These are phyloP conservation scores for Cadophora sp. DNA, from an alignment of 2,329 filamentous ascomycete genomes.

Conservation along the genomic window DNA sequence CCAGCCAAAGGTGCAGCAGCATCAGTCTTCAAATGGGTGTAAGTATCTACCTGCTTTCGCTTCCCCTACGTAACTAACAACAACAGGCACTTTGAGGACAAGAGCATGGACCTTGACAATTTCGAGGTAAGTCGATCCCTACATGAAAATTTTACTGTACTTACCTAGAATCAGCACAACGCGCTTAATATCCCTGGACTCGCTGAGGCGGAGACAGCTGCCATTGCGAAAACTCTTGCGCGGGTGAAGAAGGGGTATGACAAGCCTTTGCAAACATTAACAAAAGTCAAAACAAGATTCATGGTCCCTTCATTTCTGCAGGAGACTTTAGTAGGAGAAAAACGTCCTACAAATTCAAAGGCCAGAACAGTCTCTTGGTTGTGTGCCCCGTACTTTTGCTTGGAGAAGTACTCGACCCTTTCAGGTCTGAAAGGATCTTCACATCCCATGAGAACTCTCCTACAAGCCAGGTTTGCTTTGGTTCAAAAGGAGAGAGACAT, in stretches of 20 bases:
- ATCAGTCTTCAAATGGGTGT: conserved; percentile 28
- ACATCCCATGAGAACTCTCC: conserved; percentile 53
- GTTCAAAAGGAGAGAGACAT: conserved; percentile 51
- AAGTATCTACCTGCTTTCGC: neutral
- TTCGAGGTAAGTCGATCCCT: conserved; percentile 18
- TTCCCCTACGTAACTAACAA: neutral
- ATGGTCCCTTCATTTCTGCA: conserved; percentile 33
- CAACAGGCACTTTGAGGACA: conserved; percentile 26
- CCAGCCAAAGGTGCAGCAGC: neutral
- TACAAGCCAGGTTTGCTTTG: conserved; percentile 53
- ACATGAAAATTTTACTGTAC: neutral
- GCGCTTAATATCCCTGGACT: conserved; percentile 23
- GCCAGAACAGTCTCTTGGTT: conserved; percentile 33
- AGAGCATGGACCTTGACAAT: conserved; percentile 28
- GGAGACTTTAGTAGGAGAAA: conserved; percentile 27
- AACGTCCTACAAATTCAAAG: conserved; percentile 16
- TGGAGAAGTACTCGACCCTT: conserved; percentile 51
- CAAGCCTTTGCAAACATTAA: conserved; percentile 32
- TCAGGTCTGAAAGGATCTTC: conserved; percentile 42
- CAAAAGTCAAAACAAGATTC: conserved; percentile 26
- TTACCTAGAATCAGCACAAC: conserved; percentile 18
- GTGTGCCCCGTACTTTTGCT: conserved; percentile 54
- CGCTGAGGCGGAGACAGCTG: conserved; percentile 26
- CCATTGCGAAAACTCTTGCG: conserved; percentile 29
- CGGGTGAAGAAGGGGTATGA: conserved; percentile 31